Evolutionary conservation across 441 rosid species (phyloP).

Genomic region (Pelargonium exstipulatum): DNA sequence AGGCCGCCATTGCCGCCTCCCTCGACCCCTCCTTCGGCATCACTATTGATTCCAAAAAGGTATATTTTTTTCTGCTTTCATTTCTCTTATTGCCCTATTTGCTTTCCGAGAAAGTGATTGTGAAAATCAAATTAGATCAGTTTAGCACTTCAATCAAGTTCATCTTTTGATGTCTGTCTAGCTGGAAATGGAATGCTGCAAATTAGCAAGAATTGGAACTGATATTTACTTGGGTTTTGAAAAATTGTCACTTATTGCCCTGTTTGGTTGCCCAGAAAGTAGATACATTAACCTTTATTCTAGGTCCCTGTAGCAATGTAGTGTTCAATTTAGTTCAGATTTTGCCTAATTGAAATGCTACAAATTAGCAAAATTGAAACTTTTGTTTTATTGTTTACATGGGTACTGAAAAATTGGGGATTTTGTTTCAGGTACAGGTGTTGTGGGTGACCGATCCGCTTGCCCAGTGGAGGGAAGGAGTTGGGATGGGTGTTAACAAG

Average conservation of each 20-base stretch:
- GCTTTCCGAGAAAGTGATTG: not conserved
- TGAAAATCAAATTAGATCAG: too few relatives aligned
- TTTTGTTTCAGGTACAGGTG: constrained; percentile 52
- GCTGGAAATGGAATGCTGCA: not conserved
- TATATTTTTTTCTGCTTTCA: constrained; percentile 9
- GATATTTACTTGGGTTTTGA: not conserved
- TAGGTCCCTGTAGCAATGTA: not conserved
- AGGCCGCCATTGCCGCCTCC: constrained; percentile 68
- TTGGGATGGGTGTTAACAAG: constrained; percentile 36
- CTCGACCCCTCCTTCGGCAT: constrained; percentile 67
- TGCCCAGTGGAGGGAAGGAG: constrained; percentile 65
- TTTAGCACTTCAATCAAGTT: not conserved
- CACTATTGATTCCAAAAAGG: constrained; percentile 53
- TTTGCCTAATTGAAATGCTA: not conserved
- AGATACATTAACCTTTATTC: too few relatives aligned
- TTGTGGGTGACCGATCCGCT: constrained; percentile 72
- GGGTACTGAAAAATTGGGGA: not conserved
- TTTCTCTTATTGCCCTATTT: not conserved
- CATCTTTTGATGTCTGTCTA: not conserved
- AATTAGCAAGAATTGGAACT: not conserved
- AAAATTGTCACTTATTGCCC: not conserved
- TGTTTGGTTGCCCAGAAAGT: not conserved
- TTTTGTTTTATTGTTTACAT: not conserved
- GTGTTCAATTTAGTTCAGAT: not conserved
- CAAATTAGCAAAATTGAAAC: not conserved